Evolutionary conservation across 768 basidiomycete genomes (phyloP), one percentile per base, ranked within the genome.

Genomic region (Podaxis rugospora): DNA sequence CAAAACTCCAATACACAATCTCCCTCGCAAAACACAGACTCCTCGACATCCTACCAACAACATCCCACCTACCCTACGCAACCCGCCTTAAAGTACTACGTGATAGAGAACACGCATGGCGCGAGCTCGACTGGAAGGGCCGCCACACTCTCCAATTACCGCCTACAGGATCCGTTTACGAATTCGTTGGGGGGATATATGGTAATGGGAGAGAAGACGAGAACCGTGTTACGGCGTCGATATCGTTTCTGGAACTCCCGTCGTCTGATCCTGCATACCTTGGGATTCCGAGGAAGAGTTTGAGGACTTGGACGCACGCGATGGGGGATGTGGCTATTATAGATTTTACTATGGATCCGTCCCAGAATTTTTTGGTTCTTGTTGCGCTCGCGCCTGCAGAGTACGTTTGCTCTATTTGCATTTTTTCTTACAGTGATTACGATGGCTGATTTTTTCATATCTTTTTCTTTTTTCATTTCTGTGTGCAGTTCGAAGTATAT

Each of bases 321-420:
- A 78, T 81, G 71, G 70, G 68, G 11, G 76, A 77, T 39, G 55
- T 79, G 21, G 74, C 71, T 47, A 76, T 83, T 59, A 74, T 82
- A 25, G 83, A 86, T 63, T 83, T 85, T 54, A 83, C 83, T 0
- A 83, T 85, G 77, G 82, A 83, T 69, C 82, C 81, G 10, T 72
- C 76, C 4, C 81, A 83, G 68, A 81, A 85, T 68, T 67, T 86
- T 3, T 71, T 84, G 14, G 79, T 82, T 11, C 76, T 85, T 11
- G 78, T 84, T 14, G 73, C 78, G 2, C 69, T 79, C 10, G 74
- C 80, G 0, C 71, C 77, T 39, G 65, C 70, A 23, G 71, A 74
- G 82, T 83, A 66, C 62, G 80, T 69, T n/a, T 1, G 32, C 32
- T 32, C 0, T 5, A 4, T 27, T 27, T 27, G 25, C 4, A 27